Conservation (phyloP, 495 filamentous ascomycete genomes). For the Pseudotulostoma volvatum region DNA sequence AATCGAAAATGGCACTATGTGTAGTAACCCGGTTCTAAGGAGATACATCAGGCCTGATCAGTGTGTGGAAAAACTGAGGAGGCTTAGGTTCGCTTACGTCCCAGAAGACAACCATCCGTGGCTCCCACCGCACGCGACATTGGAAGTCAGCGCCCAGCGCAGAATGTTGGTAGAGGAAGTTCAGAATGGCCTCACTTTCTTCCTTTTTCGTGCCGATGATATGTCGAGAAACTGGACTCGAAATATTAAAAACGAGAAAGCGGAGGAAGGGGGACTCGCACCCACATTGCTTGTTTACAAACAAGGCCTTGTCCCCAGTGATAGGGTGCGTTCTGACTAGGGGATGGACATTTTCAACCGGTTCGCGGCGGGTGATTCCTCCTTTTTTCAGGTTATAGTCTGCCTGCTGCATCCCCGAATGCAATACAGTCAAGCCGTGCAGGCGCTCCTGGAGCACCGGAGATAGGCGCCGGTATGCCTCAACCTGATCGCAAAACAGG, state of each 20-base stretch:
- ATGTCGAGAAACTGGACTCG: conserved; percentile 49
- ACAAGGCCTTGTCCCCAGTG: conserved; percentile 72
- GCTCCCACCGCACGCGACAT: conserved; percentile 55
- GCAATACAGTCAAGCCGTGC: conserved; percentile 60
- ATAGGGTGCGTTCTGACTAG: conserved; percentile 65
- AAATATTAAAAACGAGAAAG: too few species aligned
- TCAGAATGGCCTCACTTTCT: conserved; percentile 58
- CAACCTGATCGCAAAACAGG: conserved; percentile 51
- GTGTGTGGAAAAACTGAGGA: background rate
- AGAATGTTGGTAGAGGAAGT: conserved; percentile 67
- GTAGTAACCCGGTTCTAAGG: conserved; percentile 54
- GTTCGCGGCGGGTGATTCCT: conserved; percentile 52
- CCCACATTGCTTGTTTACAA: conserved; percentile 65
- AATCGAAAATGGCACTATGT: conserved; percentile 66
- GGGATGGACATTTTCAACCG: conserved; percentile 54
- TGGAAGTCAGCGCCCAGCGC: conserved; percentile 63
- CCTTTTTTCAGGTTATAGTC: conserved; percentile 36
- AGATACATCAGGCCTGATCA: conserved; percentile 4
- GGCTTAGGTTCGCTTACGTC: conserved; percentile 32
- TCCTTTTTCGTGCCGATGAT: conserved; percentile 65
- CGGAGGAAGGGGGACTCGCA: conserved; percentile 3
- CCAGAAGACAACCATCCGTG: conserved; percentile 67
- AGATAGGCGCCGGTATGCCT: conserved; percentile 63
- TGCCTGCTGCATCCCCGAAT: conserved; percentile 58
- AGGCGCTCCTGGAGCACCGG: conserved; percentile 54